phyloP scores from a whole-genome alignment of 768 basidiomycete genomes.

The Mycena pura region DNA sequence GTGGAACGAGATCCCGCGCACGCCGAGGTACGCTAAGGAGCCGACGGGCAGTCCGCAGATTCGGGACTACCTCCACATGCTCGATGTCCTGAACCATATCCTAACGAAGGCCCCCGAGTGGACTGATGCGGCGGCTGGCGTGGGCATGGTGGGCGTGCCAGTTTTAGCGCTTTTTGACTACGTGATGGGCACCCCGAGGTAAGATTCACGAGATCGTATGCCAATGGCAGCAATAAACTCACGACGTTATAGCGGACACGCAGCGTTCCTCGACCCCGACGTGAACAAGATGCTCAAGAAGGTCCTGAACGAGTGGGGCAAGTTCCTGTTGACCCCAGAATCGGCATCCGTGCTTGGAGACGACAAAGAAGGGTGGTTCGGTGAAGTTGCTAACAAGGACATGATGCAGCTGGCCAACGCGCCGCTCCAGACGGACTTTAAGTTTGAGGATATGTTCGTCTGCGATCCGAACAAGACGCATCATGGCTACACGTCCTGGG shows the following conservation, averaged over 20 bases:
- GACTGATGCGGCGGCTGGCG: slow-evolving; percentile 7
- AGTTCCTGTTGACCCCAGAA: background rate
- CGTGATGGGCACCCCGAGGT: slow-evolving; percentile 10
- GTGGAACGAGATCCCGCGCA: slow-evolving; percentile 28
- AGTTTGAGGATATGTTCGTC: slow-evolving; percentile 5
- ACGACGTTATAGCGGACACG: background rate
- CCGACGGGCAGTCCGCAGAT: slow-evolving; percentile 6
- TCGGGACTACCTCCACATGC: slow-evolving; percentile 9
- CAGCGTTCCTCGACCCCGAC: slow-evolving; percentile 10
- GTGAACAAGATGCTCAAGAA: slow-evolving; percentile 12
- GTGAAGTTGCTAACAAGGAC: slow-evolving; percentile 3
- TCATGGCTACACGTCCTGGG: slow-evolving; percentile 5
- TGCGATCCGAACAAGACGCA: slow-evolving; percentile 1
- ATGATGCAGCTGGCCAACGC: slow-evolving; percentile 10
- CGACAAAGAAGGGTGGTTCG: slow-evolving; percentile 6
- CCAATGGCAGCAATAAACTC: background rate
- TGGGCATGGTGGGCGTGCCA: slow-evolving; percentile 11
- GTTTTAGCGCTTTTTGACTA: slow-evolving; percentile 1
- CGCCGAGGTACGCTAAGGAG: slow-evolving; percentile 3
- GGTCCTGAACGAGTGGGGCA: slow-evolving; percentile 12
- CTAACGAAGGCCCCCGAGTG: slow-evolving; percentile 6
- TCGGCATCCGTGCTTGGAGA: slow-evolving; percentile 3
- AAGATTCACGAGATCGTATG: background rate
- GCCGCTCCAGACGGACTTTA: background rate
- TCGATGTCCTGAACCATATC: slow-evolving; percentile 2